These are phyloP conservation scores for Colletotrichum destructivum DNA, from an alignment of 2,329 filamentous ascomycete species.

Conservation along the genomic window DNA sequence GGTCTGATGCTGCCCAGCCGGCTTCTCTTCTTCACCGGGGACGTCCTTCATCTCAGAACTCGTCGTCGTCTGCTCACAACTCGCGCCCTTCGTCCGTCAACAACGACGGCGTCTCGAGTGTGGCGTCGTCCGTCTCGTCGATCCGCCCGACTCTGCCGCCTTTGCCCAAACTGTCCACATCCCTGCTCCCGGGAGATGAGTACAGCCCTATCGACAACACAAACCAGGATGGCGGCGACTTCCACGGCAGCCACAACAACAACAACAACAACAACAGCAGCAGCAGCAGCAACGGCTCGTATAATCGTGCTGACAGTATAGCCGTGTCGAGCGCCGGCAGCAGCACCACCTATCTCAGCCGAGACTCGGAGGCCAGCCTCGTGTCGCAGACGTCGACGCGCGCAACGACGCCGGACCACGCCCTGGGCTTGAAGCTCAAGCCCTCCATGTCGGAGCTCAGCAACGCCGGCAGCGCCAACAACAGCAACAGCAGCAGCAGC, in stretches of 20 bases:
- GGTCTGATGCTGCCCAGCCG: not conserved
- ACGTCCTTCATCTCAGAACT: slow-evolving; percentile 35
- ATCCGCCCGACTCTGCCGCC: slow-evolving; percentile 66
- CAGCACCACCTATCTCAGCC: slow-evolving; percentile 83
- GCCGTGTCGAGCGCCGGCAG: slow-evolving; percentile 84
- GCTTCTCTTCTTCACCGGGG: slow-evolving; percentile 38
- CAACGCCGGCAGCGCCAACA: slow-evolving; percentile 71
- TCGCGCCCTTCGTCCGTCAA: slow-evolving; percentile 61
- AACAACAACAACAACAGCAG: no score
- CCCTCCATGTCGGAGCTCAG: slow-evolving; percentile 80
- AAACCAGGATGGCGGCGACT: slow-evolving; percentile 65
- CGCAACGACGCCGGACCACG: slow-evolving; percentile 86
- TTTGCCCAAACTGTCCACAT: slow-evolving; percentile 71
- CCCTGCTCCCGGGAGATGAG: slow-evolving; percentile 62
- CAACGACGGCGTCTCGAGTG: slow-evolving; percentile 59
- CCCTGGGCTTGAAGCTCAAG: slow-evolving; percentile 68
- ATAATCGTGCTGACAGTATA: slow-evolving; percentile 77
- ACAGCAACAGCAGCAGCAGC: slow-evolving; percentile 58
- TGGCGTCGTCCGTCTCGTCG: slow-evolving; percentile 64
- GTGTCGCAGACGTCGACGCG: slow-evolving; percentile 88
- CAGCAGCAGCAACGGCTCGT: slow-evolving; percentile 57
- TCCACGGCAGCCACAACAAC: no score
- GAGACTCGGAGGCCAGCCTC: slow-evolving; percentile 85
- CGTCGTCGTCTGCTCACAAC: slow-evolving; percentile 54
- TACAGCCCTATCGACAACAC: slow-evolving; percentile 64